Conservation (phyloP, 306 rosid species). For the Lupinus albus region DNA sequence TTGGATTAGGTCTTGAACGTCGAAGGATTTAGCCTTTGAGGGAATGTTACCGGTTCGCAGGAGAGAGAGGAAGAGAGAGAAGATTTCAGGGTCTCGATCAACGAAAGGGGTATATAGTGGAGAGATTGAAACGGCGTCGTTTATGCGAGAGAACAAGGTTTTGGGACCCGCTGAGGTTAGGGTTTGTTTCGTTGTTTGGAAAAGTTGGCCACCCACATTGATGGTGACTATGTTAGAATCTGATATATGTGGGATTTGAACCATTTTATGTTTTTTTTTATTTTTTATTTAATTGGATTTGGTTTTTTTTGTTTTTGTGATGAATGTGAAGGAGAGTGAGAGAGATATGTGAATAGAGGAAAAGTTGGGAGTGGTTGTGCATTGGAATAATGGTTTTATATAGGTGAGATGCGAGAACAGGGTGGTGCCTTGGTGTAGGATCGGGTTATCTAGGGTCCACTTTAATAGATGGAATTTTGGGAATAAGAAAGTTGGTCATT, state of each 20-base stretch:
- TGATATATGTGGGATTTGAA: constrained; percentile 24
- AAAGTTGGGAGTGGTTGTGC: background rate
- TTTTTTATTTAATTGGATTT: too few relatives aligned
- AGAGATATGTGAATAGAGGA: background rate
- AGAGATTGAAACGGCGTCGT: constrained; percentile 38
- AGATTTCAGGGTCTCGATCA: constrained; percentile 88
- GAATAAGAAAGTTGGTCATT: constrained; percentile 18
- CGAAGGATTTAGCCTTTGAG: constrained; percentile 71
- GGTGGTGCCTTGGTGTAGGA: constrained; percentile 26
- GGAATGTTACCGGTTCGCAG: constrained; percentile 90
- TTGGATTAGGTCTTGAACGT: constrained; percentile 69
- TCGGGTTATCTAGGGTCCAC: constrained; percentile 38
- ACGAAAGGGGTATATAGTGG: constrained; percentile 48
- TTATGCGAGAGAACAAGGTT: constrained; percentile 59
- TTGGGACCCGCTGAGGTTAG: constrained; percentile 63
- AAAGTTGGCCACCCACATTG: constrained; percentile 79
- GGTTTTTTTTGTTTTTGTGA: too few relatives aligned
- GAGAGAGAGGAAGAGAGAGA: constrained; percentile 81
- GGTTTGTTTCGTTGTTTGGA: constrained; percentile 90
- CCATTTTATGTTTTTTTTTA: constrained; percentile 39
- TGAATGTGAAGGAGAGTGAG: too few relatives aligned
- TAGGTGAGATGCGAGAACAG: background rate
- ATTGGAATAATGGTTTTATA: background rate
- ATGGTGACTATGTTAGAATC: constrained; percentile 71
- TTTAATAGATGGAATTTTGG: background rate